Conservation (phyloP, 441 rosid genomes). For the Populus hybrid region DNA sequence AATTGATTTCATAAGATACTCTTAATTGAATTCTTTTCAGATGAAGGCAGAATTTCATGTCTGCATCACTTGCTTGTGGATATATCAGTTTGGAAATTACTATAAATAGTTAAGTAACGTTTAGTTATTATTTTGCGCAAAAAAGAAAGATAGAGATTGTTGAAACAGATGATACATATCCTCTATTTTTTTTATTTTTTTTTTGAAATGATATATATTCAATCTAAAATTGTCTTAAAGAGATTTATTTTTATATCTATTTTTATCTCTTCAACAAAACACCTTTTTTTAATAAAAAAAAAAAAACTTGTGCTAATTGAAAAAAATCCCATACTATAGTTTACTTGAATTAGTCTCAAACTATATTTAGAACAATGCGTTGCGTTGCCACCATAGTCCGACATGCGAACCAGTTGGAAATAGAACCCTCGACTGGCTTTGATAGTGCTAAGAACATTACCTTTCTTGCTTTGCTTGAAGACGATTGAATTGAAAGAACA, state of each 20-base stretch:
- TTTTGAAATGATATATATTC: no score
- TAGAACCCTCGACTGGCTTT: constrained; percentile 6
- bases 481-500: background rate
- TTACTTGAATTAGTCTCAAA: background rate
- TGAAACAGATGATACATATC: no score
- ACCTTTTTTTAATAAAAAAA: no score
- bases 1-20: background rate
- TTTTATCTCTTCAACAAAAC: no score
- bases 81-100: constrained; percentile 39
- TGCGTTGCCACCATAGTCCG: constrained; percentile 36
- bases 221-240: no score
- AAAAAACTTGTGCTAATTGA: no score
- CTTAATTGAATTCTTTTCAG: constrained; percentile 16
- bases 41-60: constrained; percentile 46
- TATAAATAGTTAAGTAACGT: constrained; percentile 40
- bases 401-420: constrained; percentile 32
- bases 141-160: no score
- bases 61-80: constrained; percentile 38
- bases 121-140: background rate
- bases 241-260: no score
- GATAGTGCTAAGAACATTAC: constrained; percentile 25
- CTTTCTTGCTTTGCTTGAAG: background rate
- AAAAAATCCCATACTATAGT: no score
- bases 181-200: no score
- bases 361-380: constrained; percentile 41